Conservation (phyloP, 1,139 yeast genomes). For the Zhuliangozyma parablackwelliae region DNA sequence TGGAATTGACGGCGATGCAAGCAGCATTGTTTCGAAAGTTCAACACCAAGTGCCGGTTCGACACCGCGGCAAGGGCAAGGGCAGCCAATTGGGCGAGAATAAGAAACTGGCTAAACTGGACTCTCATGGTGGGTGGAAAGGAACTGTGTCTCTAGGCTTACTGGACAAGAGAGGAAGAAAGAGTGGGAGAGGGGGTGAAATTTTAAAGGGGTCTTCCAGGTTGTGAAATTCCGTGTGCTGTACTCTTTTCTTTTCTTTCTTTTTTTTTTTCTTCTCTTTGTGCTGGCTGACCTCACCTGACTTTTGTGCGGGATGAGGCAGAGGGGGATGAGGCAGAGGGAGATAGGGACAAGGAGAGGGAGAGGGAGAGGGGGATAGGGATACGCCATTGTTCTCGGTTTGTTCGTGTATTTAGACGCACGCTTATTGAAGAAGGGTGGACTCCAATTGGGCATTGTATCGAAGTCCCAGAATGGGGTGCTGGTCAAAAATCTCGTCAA, state of each 20-base stretch:
- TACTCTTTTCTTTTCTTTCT: too few species aligned
- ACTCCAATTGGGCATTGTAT: conserved; percentile 12
- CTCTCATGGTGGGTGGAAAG: neutral
- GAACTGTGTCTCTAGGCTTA: too few species aligned
- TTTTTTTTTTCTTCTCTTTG: too few species aligned
- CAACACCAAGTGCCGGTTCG: conserved; percentile 8
- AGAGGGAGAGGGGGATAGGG: neutral
- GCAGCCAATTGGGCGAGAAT: conserved; percentile 1
- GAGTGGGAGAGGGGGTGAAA: too few species aligned
- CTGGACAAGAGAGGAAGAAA: too few species aligned
- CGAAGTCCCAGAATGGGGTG: conserved; percentile 14
- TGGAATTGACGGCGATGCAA: conserved; percentile 9
- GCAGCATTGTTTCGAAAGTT: conserved; percentile 10
- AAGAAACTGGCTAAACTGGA: neutral
- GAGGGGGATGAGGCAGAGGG: neutral
- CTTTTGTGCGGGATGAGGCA: neutral
- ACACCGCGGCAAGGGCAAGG: conserved; percentile 5
- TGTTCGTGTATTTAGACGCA: neutral
- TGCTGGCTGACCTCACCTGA: too few species aligned
- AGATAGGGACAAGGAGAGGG: neutral
- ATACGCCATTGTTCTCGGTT: too few species aligned
- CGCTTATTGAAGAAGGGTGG: conserved; percentile 9
- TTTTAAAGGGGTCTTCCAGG: too few species aligned
- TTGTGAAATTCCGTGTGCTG: too few species aligned
- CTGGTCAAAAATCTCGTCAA: conserved; percentile 33